A percentile compares a stretch with the other conserved stretches of the same genome.
These are phyloP conservation scores for Eucalyptus pauciflora DNA, from an alignment of 345 rosid genomes.

Conservation along the genomic window DNA sequence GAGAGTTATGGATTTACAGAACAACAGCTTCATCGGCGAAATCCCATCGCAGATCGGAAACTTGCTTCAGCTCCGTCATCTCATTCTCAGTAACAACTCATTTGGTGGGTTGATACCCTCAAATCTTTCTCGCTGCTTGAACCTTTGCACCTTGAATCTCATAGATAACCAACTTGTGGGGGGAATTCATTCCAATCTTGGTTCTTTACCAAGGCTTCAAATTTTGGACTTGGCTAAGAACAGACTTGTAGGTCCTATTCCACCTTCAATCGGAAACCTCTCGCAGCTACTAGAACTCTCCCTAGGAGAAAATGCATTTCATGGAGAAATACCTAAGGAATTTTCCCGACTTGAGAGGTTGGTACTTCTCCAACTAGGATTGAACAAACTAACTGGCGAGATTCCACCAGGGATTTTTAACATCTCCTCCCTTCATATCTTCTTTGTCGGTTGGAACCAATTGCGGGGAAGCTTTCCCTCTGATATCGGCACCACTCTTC, in stretches of 20 bases:
- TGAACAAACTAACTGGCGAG: not conserved
- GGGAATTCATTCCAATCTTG: not conserved
- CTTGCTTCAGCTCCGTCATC: not conserved
- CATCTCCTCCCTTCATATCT: accelerated
- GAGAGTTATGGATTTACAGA: not conserved
- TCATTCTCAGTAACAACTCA: not conserved
- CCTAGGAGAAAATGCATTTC: not conserved
- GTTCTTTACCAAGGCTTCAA: not conserved
- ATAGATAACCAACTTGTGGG: not conserved
- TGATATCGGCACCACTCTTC: not conserved
- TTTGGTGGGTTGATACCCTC: not conserved
- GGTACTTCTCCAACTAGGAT: accelerated
- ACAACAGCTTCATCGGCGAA: not conserved
- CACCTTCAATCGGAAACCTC: not conserved
- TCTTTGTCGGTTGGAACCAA: accelerated
- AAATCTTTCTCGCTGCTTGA: not conserved
- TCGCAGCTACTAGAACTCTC: not conserved
- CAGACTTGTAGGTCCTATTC: not conserved
- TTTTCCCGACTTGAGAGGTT: not conserved
- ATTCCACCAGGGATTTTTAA: not conserved
- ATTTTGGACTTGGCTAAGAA: accelerated
- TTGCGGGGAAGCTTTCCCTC: not conserved
- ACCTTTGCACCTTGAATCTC: accelerated
- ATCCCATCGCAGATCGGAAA: not conserved
- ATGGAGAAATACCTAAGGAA: not conserved